Base-by-base conservation (phyloP, 208 protist genomes). In the Acanthamoeba lenticulata region DNA sequence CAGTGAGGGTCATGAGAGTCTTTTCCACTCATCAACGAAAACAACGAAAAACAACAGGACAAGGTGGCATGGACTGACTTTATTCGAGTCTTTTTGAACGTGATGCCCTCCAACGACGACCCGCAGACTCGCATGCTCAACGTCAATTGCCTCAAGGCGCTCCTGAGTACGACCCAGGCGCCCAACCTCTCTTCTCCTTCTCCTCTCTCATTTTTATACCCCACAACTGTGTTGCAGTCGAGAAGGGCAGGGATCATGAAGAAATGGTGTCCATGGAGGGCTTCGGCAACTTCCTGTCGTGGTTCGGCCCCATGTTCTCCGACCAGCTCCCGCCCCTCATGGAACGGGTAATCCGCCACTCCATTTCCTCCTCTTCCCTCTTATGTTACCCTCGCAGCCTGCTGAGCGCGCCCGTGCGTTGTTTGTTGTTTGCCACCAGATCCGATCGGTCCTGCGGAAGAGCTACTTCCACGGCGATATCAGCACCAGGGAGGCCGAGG, bases 381-480 rank as follows among this genome's bases (percentile, higher is more conserved):
- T 69, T 79, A 6, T 0, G 27, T n/a, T 92, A 40, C n/a, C 5
- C 79, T 29, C 32, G 2, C 83, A 94, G 27, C 57, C 11, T 27
- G 3, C 5, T 38, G 27, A 79, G 9, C 7, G 21, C 27, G 17
- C 15, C 27, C 11, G 24, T 15, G 13, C 38, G 19, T 15, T 3
- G 0, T 45, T 67, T 57, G 24, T 0, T 94, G n/a, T 40, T 0
- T 52, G 4, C 9, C 72, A 91, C 32, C 65, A 94, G 83, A 52
- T 92, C 55, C 57, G 79, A 62, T 95, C 49, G n/a, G 42, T 92
- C 40, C 88, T 95, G n/a, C 62, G 94, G 47, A 83, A 83, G 85
- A 81, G 52, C 55, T 97, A 94, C 60, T 97, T 97, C 94, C 96
- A 97, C 44, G 96, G 95, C 65, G 95, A 96, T 44, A 95, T 97